Evolutionary conservation across 495 filamentous ascomycete genomes (phyloP).

Genomic region (Clavariopsis aquatica): DNA sequence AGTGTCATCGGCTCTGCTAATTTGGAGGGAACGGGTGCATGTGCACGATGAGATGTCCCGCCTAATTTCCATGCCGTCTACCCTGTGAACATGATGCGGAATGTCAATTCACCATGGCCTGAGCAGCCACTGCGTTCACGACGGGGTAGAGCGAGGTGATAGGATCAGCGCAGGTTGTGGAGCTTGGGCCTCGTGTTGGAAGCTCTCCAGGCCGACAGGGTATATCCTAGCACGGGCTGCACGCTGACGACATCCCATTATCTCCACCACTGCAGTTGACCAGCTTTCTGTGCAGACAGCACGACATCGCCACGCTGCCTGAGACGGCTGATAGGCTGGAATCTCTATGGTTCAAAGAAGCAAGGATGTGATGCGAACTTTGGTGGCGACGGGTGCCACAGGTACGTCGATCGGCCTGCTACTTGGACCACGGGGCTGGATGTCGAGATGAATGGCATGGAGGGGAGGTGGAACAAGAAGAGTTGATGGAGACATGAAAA

Average conservation of each 20-base stretch:
- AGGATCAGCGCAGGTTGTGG: not conserved
- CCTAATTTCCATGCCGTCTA: not conserved
- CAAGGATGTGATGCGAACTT: constrained; percentile 1
- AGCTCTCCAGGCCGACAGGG: not conserved
- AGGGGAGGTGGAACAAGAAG: no score
- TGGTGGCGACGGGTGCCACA: constrained; percentile 18
- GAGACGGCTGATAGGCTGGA: constrained; percentile 23
- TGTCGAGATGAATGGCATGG: not conserved
- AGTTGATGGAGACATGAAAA: no score
- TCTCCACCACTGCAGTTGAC: constrained; percentile 2
- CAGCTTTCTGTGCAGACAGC: constrained; percentile 17
- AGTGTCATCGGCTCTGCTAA: not conserved
- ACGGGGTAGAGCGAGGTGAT: not conserved
- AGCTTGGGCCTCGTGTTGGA: no score
- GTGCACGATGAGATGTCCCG: not conserved
- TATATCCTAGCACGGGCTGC: constrained; percentile 10
- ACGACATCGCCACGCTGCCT: constrained; percentile 1
- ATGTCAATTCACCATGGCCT: not conserved
- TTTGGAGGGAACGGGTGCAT: not conserved
- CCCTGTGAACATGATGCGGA: not conserved
- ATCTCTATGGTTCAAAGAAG: not conserved
- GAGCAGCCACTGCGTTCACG: not conserved
- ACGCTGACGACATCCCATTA: constrained; percentile 6
- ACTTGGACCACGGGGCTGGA: not conserved
- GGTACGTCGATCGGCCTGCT: constrained; percentile 18